Evolutionary conservation across 352 stramenopile genomes (phyloP).

Genomic region (Phytophthora syringae): DNA sequence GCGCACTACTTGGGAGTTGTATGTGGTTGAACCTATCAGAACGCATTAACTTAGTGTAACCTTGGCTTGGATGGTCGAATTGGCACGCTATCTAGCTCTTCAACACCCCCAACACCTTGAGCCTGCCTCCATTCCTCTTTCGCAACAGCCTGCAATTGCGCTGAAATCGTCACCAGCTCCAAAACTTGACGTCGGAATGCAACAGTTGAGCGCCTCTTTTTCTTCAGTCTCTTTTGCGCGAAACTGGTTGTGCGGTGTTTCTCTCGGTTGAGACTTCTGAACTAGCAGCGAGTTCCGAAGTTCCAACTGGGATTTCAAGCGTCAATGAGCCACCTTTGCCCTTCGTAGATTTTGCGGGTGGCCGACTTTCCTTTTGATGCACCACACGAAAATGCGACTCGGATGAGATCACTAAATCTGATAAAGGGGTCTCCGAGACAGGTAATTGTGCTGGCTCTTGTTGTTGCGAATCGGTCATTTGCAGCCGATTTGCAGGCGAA

Average conservation of each 20-base stretch:
- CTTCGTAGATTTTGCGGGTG: background rate
- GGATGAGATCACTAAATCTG: background rate
- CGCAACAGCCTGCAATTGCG: conserved; percentile 17
- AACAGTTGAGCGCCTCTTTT: conserved; percentile 15
- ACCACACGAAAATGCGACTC: background rate
- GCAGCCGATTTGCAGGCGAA: background rate
- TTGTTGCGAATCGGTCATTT: background rate
- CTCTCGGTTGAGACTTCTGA: background rate
- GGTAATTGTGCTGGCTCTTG: background rate
- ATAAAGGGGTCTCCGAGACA: background rate
- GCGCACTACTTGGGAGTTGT: conserved; percentile 3
- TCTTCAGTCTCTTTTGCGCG: conserved; percentile 22
- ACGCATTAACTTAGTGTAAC: background rate
- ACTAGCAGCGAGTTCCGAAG: background rate
- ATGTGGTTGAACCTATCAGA: background rate
- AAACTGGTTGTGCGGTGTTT: background rate
- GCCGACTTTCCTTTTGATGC: background rate
- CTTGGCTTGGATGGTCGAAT: background rate
- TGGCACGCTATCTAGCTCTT: conserved; percentile 14
- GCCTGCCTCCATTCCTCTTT: conserved; percentile 22
- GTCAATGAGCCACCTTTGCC: background rate
- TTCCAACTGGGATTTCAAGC: background rate
- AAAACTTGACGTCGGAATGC: conserved; percentile 19
- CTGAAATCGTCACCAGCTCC: conserved; percentile 24
- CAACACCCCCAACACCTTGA: conserved; percentile 8